Evolutionary conservation across 176 grass and related monocot genomes (phyloP), one percentile per base, ranked within the genome.

Genomic region (Chrysopogon serrulatus): DNA sequence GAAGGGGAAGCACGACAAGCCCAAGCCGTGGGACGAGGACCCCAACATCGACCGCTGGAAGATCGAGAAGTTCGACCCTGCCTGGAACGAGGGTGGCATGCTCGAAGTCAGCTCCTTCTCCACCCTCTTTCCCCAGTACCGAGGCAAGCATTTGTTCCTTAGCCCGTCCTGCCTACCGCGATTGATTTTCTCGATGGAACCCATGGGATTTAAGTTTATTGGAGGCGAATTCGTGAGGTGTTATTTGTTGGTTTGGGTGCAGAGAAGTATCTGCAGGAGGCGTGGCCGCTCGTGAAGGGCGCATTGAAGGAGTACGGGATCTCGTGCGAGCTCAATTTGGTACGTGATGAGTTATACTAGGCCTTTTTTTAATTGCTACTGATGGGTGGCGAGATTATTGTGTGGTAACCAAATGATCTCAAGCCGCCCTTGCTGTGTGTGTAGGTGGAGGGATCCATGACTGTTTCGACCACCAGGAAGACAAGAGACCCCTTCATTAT

Each of bases 1-100:
- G 56, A 98, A 98, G 91, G 96, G 93, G 41, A 95, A 98, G 87
- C 96, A 98, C 83, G 89, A 98, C 80, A 98, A 98, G 76, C 87
- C 86, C 61, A 98, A 95, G 77, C 96, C 96, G n/a, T 98, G 96
- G 96, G 96, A 98, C 60, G 87, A 98, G 2, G 90, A 95, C 79
- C 96, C 91, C 15, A 96, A 44, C 87, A 96, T 98, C 61, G 96
- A 98, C 72, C 96, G 13, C 51, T 98, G 96, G 93, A 95, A 79
- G 69, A 66, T 95, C 28, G 96, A 98, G 68, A 92, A 92, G 91
- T 98, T 98, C 77, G 91, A 98, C 57, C 87, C 96, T 21, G 86
- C 91, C 13, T 95, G 93, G 91, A 98, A 98, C 65, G 92, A 98
- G 43, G 79, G 89, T 35, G 96, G 96, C 35, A 71, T 98, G 93